Conservation (phyloP, 768 basidiomycete genomes). For the Pleurotus eryngii region DNA sequence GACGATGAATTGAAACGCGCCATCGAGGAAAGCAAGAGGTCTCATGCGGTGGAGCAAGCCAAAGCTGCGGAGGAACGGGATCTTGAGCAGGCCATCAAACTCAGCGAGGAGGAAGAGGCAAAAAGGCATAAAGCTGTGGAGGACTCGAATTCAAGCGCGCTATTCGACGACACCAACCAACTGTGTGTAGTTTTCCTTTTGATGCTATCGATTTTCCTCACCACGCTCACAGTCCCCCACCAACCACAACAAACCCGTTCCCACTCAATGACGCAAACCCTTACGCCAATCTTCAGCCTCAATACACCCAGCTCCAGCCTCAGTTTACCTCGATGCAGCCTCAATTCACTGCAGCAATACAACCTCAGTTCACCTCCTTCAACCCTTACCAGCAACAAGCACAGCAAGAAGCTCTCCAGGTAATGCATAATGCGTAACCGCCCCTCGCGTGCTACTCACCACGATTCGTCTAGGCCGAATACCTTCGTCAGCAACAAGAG, state of each 20-base stretch:
- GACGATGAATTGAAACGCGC: conserved; percentile 85
- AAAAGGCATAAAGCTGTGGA: conserved; percentile 67
- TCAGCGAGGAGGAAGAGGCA: conserved; percentile 90
- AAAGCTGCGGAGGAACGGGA: conserved; percentile 75
- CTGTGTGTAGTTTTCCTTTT: conserved; percentile 44
- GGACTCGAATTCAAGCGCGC: conserved; percentile 63
- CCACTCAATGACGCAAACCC: conserved; percentile 60
- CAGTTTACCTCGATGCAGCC: conserved; percentile 58
- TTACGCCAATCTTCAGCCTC: conserved; percentile 39
- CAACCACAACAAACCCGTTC: conserved; percentile 47
- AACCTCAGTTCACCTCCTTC: conserved; percentile 88
- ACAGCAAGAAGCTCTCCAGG: conserved; percentile 84
- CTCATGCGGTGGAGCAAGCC: conserved; percentile 62
- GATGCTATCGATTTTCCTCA: no score
- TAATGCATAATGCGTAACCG: conserved; percentile 5
- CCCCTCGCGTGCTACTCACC: conserved; percentile 12
- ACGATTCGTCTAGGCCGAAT: conserved; percentile 54
- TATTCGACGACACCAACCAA: conserved; percentile 88
- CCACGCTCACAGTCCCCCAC: conserved; percentile 22
- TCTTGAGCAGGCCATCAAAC: conserved; percentile 72
- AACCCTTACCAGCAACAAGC: conserved; percentile 94
- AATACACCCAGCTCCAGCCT: conserved; percentile 55
- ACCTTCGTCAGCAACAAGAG: conserved; percentile 71
- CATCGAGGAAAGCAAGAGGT: conserved; percentile 86
- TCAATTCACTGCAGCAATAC: conserved; percentile 64